These are phyloP conservation scores for Pseudisothecium myosuroides DNA, from an alignment of 225 moss, liverwort and hornwort species.

Conservation along the genomic window DNA sequence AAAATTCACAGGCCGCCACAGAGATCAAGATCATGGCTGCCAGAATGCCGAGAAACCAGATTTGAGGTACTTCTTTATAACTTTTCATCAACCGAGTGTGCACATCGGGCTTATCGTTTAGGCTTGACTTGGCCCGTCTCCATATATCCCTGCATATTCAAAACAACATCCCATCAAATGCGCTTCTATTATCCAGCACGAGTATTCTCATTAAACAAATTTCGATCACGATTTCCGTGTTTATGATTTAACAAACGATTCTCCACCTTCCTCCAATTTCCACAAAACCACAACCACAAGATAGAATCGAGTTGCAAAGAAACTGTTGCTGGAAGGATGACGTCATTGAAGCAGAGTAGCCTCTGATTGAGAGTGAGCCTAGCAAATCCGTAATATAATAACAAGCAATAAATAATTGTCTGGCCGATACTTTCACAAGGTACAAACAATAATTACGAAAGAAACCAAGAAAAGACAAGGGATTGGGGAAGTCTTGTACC, in stretches of 20 bases:
- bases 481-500: slow-evolving; percentile 4
- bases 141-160: slow-evolving; percentile 40
- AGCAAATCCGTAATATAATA: not conserved
- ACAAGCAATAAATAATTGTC: not conserved
- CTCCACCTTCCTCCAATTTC: not conserved
- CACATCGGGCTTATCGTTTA: slow-evolving; percentile 51
- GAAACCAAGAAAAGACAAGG: not conserved
- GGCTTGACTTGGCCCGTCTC: slow-evolving; percentile 35
- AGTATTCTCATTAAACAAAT: not conserved
- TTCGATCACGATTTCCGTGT: not conserved
- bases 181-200: not conserved
- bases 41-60: slow-evolving; percentile 46
- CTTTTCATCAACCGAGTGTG: slow-evolving; percentile 60
- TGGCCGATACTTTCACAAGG: not conserved
- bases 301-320: not conserved
- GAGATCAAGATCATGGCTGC: slow-evolving; percentile 21
- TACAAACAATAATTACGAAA: not conserved
- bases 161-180: not conserved
- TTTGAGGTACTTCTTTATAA: slow-evolving; percentile 50
- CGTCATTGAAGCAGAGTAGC: not conserved
- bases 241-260: not conserved
- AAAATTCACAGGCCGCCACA: slow-evolving; percentile 25
- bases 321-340: not conserved
- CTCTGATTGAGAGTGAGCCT: not conserved
- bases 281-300: not conserved